Conservation (phyloP, 2,329 filamentous ascomycete genomes). For the Beauveria sp. region DNA sequence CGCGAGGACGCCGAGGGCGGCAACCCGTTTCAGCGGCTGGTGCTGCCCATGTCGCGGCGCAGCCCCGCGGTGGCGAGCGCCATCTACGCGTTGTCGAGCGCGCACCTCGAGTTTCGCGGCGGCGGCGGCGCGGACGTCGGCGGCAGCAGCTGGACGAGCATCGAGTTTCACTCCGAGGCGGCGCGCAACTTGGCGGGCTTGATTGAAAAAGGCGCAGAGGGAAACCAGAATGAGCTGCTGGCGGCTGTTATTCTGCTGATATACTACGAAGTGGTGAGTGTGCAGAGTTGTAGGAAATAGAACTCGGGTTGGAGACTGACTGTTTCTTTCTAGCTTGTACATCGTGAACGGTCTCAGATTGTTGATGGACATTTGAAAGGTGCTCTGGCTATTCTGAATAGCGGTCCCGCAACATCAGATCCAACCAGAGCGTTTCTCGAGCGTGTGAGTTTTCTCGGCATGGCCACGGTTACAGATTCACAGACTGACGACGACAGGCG, state of each 20-base stretch:
- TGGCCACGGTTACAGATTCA: background rate
- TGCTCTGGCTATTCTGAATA: conserved; percentile 53
- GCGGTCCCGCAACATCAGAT: conserved; percentile 35
- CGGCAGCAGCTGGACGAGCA: conserved; percentile 38
- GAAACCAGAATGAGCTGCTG: conserved; percentile 49
- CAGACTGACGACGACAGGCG: conserved; percentile 32
- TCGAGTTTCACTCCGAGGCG: conserved; percentile 52
- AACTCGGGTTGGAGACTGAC: background rate
- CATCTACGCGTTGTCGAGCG: conserved; percentile 75
- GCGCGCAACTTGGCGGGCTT: conserved; percentile 49
- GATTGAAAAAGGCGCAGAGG: conserved; percentile 44
- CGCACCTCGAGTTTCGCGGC: conserved; percentile 66
- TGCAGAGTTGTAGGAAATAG: too few relatives aligned
- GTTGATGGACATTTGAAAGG: conserved; percentile 55
- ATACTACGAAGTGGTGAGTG: conserved; percentile 55
- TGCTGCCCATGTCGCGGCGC: conserved; percentile 49
- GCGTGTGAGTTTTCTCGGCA: conserved; percentile 33
- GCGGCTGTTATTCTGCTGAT: conserved; percentile 55
- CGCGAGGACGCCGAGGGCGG: conserved; percentile 51
- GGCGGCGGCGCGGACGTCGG: conserved; percentile 41
- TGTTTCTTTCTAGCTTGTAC: conserved; percentile 42
- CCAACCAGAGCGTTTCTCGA: conserved; percentile 52
- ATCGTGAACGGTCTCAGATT: conserved; percentile 51
- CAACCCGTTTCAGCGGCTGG: conserved; percentile 56
- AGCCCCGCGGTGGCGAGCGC: conserved; percentile 66